Base-by-base conservation (phyloP, 2,329 filamentous ascomycete genomes). In the Microsporum canis region DNA sequence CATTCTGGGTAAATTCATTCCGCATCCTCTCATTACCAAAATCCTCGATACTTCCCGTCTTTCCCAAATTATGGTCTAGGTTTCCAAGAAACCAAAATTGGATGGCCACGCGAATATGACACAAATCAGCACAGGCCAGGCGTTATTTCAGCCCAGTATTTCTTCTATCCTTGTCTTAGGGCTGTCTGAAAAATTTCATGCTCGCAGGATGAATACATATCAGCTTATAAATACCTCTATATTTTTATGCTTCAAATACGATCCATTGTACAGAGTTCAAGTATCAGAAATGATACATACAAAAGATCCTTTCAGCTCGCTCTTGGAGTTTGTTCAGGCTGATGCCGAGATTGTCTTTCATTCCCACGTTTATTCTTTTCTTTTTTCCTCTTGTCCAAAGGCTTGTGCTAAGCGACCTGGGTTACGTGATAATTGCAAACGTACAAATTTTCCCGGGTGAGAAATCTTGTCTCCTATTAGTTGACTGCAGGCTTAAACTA, bases 161-260 rank as follows among this genome's bases (percentile, higher is more conserved):
- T 23, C 17, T 23, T 23, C 17, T 23, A 23, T 23, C 17, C 17
- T 23, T 23, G 17, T 23, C 17, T 23, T 23, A 23, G 17, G 17
- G 17, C 17, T 23, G 17, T 23, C 39, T 43, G 10, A 41, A 41
- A 41, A 4, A 12, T 39, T 41, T 41, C 38, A 41, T 41, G 10
- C 38, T 14, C 5, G 38, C n/a, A 14, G 38, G 38, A 41, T 41
- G 38, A 41, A 41, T 41, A 5, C 5, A 12, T 41, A 4, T 41
- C 38, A 4, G 3, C n/a, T n/a, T 41, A 10, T 41, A 12, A 12
- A 10, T 41, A 4, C 2, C 12, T 14, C 5, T n/a, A 43, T n/a
- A n/a, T 17, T 5, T 23, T 31, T 8, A 43, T 64, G 64, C 38
- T 33, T 59, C 10, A 58, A 61, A n/a, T 64, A 65, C 41, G 58